Evolutionary conservation across 192 early-diverging fungal genomes (phyloP), one percentile per base, ranked within the genome.

Genomic region (Glomus cerebriforme): DNA sequence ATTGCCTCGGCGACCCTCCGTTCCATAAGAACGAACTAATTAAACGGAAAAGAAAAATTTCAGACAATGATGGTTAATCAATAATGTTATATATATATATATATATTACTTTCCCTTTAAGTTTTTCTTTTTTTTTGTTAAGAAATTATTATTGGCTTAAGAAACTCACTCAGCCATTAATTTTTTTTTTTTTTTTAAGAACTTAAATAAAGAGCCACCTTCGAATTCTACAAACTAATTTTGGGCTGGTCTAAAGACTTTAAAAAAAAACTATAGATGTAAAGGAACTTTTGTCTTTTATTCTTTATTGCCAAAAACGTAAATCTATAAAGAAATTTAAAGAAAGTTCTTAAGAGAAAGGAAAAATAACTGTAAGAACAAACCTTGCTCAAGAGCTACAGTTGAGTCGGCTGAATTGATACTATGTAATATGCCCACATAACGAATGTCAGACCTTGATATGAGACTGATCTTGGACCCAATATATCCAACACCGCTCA

Each of bases 1-100:
- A 75, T 94, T 90, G 15, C 87, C 86, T 64, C 87, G 85, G 34
- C 97, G 92, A 78, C 96, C 96, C 84, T 99, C 97, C 1, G 97
- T 99, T 75, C 97, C 97, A 84, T 92, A 94, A n/a, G 95, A 97
- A 62, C 92, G 92, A 67, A 96, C 95, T 95, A 74, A 54, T 45
- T 22, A 60, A n/a, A 43, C 10, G 39, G 24, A 24, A 12, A 29
- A 79, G 29, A 6, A 37, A 43, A 60, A 73, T 47, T 10, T 37
- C 34, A 26, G 0, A 59, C 0, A 2, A 58, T 54, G 58, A 62
- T 39, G 29, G 1, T 49, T 67, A 67, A 67, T 32, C 3, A 13
- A 67, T 32, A 43, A 43, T 12, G 9, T 43, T 43, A 12, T 43
- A 43, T 3, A 43, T 10, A 43, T 12, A 43, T 12, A 43, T 12